These are phyloP conservation scores for Umbellularia californica DNA, from an alignment of 164 flowering plant species.

Conservation along the genomic window DNA sequence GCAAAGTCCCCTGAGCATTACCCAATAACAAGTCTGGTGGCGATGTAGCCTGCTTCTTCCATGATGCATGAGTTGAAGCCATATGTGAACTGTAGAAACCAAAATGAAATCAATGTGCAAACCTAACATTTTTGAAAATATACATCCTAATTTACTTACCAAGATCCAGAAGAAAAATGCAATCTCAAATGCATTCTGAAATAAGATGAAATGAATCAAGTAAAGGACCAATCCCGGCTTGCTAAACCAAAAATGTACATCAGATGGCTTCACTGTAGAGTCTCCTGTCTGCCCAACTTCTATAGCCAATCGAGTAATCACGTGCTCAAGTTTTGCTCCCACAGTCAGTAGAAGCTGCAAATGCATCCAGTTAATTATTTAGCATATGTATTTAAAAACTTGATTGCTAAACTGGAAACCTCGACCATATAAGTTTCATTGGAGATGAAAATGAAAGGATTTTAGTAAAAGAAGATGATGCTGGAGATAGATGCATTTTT, in stretches of 20 bases:
- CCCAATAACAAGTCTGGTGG: constrained; percentile 88
- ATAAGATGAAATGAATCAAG: constrained; percentile 89
- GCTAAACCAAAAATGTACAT: constrained; percentile 83
- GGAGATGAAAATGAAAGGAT: too few species aligned
- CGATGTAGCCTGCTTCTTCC: constrained; percentile 62
- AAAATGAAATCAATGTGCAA: neutral
- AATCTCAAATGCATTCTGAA: constrained; percentile 94
- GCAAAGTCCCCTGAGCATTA: constrained; percentile 22
- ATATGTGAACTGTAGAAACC: constrained; percentile 14
- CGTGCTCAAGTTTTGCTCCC: constrained; percentile 88
- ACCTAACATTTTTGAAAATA: neutral
- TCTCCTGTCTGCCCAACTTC: constrained; percentile 65
- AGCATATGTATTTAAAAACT: too few species aligned
- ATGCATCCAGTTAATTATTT: neutral
- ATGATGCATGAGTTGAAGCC: constrained; percentile 87
- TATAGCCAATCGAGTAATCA: constrained; percentile 68
- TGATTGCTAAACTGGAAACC: neutral
- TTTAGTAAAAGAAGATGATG: too few species aligned
- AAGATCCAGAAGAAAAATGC: constrained; percentile 94
- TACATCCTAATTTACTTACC: constrained; percentile 36
- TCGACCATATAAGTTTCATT: too few species aligned
- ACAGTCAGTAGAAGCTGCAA: constrained; percentile 80
- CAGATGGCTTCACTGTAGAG: constrained; percentile 70
- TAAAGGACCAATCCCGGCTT: constrained; percentile 58
- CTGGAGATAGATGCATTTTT: too few species aligned